A percentile compares a stretch with the other conserved stretches of the same genome.
phyloP scores from a whole-genome alignment of 495 filamentous ascomycete species.

The Talaromyces proteolyticus region DNA sequence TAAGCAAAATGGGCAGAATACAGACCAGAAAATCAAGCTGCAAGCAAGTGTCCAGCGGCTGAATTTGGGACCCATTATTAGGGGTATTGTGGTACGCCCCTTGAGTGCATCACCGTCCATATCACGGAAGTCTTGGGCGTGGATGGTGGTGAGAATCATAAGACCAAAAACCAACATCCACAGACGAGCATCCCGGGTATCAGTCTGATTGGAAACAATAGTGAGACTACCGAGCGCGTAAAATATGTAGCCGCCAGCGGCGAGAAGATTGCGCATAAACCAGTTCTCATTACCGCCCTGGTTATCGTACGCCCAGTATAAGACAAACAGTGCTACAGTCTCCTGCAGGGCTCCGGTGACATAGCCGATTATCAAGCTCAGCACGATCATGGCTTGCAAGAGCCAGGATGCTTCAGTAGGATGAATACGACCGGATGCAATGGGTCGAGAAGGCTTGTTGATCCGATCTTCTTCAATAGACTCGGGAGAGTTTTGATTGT shows the following conservation, averaged over 20 bases:
- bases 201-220: not conserved
- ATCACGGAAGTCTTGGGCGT: slow-evolving; percentile 16
- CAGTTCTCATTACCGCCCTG: slow-evolving; percentile 8
- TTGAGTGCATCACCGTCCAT: slow-evolving; percentile 17
- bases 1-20: slow-evolving; percentile 3
- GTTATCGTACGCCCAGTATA: slow-evolving; percentile 11
- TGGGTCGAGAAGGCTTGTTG: slow-evolving; percentile 17
- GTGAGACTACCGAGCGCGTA: slow-evolving; percentile 3
- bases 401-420: slow-evolving; percentile 6
- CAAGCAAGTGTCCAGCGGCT: slow-evolving; percentile 31
- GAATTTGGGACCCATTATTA: slow-evolving; percentile 36
- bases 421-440: slow-evolving; percentile 11
- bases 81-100: slow-evolving; percentile 32
- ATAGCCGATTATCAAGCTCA: slow-evolving; percentile 4
- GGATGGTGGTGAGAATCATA: slow-evolving; percentile 32
- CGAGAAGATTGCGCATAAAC: slow-evolving; percentile 11
- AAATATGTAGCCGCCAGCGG: slow-evolving; percentile 9
- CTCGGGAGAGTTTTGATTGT: slow-evolving; percentile 10
- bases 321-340: slow-evolving; percentile 6
- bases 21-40: slow-evolving; percentile 30
- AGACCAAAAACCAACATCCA: slow-evolving; percentile 20
- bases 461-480: slow-evolving; percentile 14
- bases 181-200: not conserved
- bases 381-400: slow-evolving; percentile 10
- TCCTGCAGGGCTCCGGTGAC: not conserved